Percentiles rank a stretch among this genome's conserved stretches.
Evolutionary conservation across 2,329 filamentous ascomycete species (phyloP).

Genomic region (Aaosphaeria pasadenensis): DNA sequence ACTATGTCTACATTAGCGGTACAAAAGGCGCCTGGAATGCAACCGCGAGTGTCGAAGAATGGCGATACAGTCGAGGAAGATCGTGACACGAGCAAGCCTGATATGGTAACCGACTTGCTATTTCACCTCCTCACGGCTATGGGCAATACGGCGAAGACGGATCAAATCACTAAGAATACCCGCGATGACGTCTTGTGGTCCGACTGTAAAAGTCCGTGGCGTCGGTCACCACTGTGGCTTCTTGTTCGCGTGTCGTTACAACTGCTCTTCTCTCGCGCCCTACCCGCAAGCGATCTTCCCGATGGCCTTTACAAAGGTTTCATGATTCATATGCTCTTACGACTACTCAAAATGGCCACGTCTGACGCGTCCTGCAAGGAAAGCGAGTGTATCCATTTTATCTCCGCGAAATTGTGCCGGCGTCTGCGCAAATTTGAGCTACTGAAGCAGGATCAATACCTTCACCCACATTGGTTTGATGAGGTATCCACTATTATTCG

Average conservation of each 20-base stretch:
- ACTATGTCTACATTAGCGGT: constrained; percentile 37
- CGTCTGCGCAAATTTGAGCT: constrained; percentile 20
- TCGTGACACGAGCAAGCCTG: constrained; percentile 50
- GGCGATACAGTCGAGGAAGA: constrained; percentile 36
- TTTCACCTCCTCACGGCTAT: constrained; percentile 38
- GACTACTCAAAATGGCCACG: neutral
- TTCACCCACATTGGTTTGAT: neutral
- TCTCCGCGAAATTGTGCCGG: constrained; percentile 18
- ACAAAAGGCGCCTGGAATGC: constrained; percentile 33
- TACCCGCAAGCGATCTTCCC: neutral
- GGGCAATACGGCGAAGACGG: constrained; percentile 22
- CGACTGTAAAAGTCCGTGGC: constrained; percentile 43
- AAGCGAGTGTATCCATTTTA: constrained; percentile 4
- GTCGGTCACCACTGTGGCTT: constrained; percentile 54
- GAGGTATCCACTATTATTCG: too few relatives aligned
- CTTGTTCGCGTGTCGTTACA: constrained; percentile 54
- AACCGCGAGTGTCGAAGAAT: constrained; percentile 41
- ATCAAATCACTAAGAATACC: constrained; percentile 50
- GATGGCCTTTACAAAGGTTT: neutral
- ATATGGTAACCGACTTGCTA: constrained; percentile 53
- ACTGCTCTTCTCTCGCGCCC: constrained; percentile 20
- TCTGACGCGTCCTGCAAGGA: too few relatives aligned
- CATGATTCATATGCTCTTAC: neutral
- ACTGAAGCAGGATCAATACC: neutral
- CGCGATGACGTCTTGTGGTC: constrained; percentile 55